Conservation (phyloP, 139 green algal species). For the Choricystis sp. region DNA sequence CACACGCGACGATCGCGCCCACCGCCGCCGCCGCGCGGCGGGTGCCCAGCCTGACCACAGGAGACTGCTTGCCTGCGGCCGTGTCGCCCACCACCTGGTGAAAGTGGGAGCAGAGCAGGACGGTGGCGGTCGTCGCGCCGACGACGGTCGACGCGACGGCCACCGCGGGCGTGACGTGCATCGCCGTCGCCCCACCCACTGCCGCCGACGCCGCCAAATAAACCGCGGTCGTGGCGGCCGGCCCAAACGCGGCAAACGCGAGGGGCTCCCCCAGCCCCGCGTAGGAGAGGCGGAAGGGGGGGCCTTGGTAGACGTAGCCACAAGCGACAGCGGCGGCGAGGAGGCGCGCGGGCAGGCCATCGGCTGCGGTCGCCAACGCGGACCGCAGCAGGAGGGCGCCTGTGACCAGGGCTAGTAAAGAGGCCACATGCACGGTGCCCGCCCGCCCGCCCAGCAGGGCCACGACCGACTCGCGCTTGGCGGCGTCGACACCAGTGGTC, state of each 20-base stretch:
- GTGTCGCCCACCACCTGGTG: constrained; percentile 75
- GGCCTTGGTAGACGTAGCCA: constrained; percentile 95
- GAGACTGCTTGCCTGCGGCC: constrained; percentile 64
- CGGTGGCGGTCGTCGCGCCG: constrained; percentile 67
- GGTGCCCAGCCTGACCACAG: constrained; percentile 63
- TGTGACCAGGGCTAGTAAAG: constrained; percentile 15
- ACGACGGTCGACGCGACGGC: constrained; percentile 31
- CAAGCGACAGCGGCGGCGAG: constrained; percentile 60
- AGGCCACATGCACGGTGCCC: constrained; percentile 8
- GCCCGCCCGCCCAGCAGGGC: constrained; percentile 57
- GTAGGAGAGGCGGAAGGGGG: constrained; percentile 87
- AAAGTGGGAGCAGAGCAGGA: constrained; percentile 93
- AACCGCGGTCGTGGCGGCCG: constrained; percentile 79
- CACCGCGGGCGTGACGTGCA: neutral
- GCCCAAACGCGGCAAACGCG: constrained; percentile 92
- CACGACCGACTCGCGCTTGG: constrained; percentile 74
- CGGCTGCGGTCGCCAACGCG: constrained; percentile 6
- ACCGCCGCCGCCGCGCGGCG: constrained; percentile 10
- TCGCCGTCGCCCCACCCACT: neutral
- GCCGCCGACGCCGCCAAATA: constrained; percentile 42
- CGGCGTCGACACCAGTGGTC: constrained; percentile 67
- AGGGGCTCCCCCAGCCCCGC: constrained; percentile 92
- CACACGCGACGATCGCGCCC: neutral
- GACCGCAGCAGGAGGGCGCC: neutral
- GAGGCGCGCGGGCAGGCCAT: constrained; percentile 26